Conservation (phyloP, 495 filamentous ascomycete species). For the Aspergillus sclerotioniger region DNA sequence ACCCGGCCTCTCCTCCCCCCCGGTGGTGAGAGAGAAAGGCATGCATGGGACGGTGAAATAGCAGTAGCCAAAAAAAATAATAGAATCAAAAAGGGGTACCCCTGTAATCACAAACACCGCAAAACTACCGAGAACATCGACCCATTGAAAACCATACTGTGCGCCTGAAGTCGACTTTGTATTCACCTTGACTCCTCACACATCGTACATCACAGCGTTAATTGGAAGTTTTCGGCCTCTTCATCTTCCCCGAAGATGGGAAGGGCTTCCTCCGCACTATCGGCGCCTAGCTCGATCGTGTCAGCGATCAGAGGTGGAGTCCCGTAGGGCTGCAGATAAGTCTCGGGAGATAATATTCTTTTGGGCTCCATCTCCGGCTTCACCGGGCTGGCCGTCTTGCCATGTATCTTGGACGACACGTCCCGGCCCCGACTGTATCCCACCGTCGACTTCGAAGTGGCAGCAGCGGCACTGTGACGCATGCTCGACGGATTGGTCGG, state of each 20-base stretch:
- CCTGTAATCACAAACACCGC: background rate
- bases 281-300: constrained; percentile 25
- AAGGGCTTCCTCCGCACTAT: constrained; percentile 25
- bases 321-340: constrained; percentile 45
- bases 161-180: background rate
- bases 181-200: background rate
- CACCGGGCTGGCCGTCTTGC: constrained; percentile 18
- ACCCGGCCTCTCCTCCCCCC: background rate
- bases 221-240: constrained; percentile 42
- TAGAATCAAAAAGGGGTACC: background rate
- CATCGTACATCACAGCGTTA: constrained; percentile 34
- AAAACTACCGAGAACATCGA: background rate
- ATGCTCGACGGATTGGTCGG: constrained; percentile 52
- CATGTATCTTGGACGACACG: constrained; percentile 50
- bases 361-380: constrained; percentile 22
- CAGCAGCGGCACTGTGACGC: constrained; percentile 59
- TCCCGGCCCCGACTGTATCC: constrained; percentile 77
- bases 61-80: background rate
- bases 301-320: constrained; percentile 40
- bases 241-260: constrained; percentile 42
- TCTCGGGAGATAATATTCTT: constrained; percentile 37
- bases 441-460: constrained; percentile 71
- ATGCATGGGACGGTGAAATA: background rate
- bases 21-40: background rate
- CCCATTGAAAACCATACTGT: background rate